A percentile compares a stretch with the other conserved stretches of the same genome.
These are phyloP conservation scores for Melampsora occidentalis DNA, from an alignment of 1,284 basidiomycete genomes.

Conservation along the genomic window DNA sequence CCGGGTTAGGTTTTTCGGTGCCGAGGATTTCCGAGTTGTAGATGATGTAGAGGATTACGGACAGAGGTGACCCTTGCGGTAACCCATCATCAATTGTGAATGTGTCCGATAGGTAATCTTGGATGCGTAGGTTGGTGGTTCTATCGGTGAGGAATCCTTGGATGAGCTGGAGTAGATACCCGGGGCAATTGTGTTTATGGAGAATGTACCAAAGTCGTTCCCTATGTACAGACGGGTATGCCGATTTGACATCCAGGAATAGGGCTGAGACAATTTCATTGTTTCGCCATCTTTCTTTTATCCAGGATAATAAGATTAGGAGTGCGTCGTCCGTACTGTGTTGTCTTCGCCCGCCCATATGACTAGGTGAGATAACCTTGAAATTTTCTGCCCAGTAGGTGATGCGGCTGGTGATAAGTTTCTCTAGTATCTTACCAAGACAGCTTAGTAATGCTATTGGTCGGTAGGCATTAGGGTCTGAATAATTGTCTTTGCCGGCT, in stretches of 20 bases:
- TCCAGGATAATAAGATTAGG: slow-evolving; percentile 3
- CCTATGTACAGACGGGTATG: background rate
- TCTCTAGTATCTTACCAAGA: too few species aligned
- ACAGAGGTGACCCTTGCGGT: slow-evolving; percentile 25
- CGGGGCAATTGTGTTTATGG: background rate
- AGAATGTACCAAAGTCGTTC: slow-evolving; percentile 1
- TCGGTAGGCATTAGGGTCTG: too few species aligned
- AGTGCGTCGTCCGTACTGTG: background rate
- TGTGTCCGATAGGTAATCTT: background rate
- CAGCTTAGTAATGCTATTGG: too few species aligned
- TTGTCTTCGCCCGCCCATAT: too few species aligned
- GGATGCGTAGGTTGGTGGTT: background rate
- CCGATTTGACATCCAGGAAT: slow-evolving; percentile 21
- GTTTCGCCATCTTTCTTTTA: background rate
- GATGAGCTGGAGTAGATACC: slow-evolving; percentile 1
- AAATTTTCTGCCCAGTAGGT: too few species aligned
- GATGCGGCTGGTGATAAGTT: too few species aligned
- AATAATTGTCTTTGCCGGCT: too few species aligned
- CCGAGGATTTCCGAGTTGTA: slow-evolving; percentile 11
- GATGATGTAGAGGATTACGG: slow-evolving; percentile 18
- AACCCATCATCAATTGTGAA: slow-evolving; percentile 6
- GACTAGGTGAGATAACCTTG: too few species aligned
- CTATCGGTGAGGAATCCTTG: background rate
- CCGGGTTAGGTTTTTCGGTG: background rate
- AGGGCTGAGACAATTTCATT: slow-evolving; percentile 2